Evolutionary conservation across 495 filamentous ascomycete species (phyloP).

Genomic region (Thermothielavioides terrestris): DNA sequence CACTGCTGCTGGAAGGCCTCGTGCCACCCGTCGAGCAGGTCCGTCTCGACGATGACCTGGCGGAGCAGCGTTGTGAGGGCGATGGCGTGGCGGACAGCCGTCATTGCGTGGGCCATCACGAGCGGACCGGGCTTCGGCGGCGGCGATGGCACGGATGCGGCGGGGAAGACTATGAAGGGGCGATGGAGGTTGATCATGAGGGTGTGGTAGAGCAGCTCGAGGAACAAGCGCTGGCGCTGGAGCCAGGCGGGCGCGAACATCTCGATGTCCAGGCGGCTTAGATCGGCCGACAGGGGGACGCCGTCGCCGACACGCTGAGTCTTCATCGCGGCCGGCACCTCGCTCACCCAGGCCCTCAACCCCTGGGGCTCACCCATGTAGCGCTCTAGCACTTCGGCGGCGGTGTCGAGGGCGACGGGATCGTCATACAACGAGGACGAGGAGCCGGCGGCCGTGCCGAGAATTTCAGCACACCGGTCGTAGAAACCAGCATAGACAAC

Average conservation of each 20-base stretch:
- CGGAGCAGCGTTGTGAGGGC: slow-evolving; percentile 42
- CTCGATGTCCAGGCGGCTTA: slow-evolving; percentile 30
- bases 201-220: slow-evolving; percentile 46
- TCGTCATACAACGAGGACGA: slow-evolving; percentile 20
- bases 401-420: slow-evolving; percentile 13
- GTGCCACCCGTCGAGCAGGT: slow-evolving; percentile 41
- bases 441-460: slow-evolving; percentile 4
- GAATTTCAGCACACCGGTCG: slow-evolving; percentile 10
- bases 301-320: slow-evolving; percentile 27
- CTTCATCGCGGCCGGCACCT: slow-evolving; percentile 35
- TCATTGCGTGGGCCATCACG: background rate
- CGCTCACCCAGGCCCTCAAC: slow-evolving; percentile 30
- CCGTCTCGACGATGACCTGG: slow-evolving; percentile 38
- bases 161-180: slow-evolving; percentile 37
- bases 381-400: too few species aligned
- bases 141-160: too few species aligned
- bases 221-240: slow-evolving; percentile 41
- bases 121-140: too few species aligned
- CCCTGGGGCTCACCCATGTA: slow-evolving; percentile 16
- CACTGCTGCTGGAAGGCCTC: slow-evolving; percentile 46
- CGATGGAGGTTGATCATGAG: slow-evolving; percentile 37
- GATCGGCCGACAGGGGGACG: slow-evolving; percentile 36
- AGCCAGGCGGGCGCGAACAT: slow-evolving; percentile 34
- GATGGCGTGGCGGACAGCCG: slow-evolving; percentile 37
- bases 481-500: slow-evolving; percentile 33